A percentile compares a stretch with the other conserved stretches of the same genome.
phyloP scores from a whole-genome alignment of 441 rosid species.

The Theobroma grandiflorum region DNA sequence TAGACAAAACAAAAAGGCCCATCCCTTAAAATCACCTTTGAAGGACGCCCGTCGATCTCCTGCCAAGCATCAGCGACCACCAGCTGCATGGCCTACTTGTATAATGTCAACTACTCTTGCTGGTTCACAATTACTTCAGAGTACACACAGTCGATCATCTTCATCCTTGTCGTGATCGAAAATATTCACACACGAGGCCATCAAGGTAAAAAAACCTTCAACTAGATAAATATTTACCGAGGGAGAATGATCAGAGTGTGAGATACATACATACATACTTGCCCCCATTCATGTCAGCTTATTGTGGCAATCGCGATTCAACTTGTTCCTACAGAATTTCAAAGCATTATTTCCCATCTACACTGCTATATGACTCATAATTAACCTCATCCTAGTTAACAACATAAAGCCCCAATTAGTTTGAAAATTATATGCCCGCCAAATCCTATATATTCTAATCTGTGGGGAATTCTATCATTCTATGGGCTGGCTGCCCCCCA shows the following conservation, averaged over 20 bases:
- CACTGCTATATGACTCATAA: background rate
- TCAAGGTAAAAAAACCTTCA: background rate
- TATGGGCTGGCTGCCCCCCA: background rate
- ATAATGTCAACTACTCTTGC: background rate
- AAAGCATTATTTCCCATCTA: background rate
- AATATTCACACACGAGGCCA: background rate
- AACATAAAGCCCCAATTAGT: background rate
- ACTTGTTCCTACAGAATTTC: constrained; percentile 1
- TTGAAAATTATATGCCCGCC: background rate
- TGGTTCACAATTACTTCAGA: background rate
- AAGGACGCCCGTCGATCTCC: background rate
- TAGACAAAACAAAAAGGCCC: background rate
- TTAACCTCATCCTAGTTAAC: background rate
- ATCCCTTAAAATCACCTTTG: background rate
- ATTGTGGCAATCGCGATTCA: background rate
- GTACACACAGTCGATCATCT: no score
- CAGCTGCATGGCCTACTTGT: background rate
- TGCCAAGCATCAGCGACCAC: background rate
- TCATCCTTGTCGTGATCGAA: no score
- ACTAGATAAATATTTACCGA: background rate
- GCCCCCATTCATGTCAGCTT: background rate
- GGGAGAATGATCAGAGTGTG: background rate
- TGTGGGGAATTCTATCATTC: background rate
- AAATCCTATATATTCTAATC: background rate
- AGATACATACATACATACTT: background rate